Evolutionary conservation across 768 basidiomycete genomes (phyloP), one percentile per base, ranked within the genome.

Genomic region (Boletus coccyginus): DNA sequence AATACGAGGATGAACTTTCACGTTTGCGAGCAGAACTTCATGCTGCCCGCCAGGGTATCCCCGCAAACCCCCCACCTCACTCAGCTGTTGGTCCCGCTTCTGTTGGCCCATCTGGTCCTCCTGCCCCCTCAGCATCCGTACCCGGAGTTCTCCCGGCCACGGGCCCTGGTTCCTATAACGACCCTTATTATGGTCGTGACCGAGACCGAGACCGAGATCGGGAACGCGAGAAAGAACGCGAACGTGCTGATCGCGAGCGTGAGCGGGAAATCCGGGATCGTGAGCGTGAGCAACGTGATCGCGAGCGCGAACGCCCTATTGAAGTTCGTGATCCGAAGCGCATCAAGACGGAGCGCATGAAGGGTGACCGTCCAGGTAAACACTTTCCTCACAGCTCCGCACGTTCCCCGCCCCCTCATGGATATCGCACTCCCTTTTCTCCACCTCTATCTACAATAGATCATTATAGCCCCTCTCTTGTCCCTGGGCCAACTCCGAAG

Each of bases 1-100:
- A 88, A 66, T 96, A 92, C 65, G 94, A 97, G 66, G 87, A 90
- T 3, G 94, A 97, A 62, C 76, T 96, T 54, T 74, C 76, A 7
- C 80, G 87, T 33, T 79, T 93, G 13, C 81, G 92, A 27, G 74
- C 81, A 5, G 90, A 93, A 67, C 75, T 90, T 35, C 79, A 87
- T 55, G 73, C 79, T 2, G 66, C 77, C 24, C 80, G 84, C 10
- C 76, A 76, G 57, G 73, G 72, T 45, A 56, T 64, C 32, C 65
- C 75, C 14, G 60, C 73, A 52, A 66, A 68, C 50, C 72, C 69
- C 13, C 70, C 76, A 36, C 67, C 78, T 42, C 73, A 73, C 53
- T 65, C 67, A 40, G 55, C 66, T 7, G 72, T 70, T 31, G 73
- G 68, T 39, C 72, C 69, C 32, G 70, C 70, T 35, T 71, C 70